Conservation (phyloP, 352 stramenopile genomes). For the Albugo laibachii region DNA sequence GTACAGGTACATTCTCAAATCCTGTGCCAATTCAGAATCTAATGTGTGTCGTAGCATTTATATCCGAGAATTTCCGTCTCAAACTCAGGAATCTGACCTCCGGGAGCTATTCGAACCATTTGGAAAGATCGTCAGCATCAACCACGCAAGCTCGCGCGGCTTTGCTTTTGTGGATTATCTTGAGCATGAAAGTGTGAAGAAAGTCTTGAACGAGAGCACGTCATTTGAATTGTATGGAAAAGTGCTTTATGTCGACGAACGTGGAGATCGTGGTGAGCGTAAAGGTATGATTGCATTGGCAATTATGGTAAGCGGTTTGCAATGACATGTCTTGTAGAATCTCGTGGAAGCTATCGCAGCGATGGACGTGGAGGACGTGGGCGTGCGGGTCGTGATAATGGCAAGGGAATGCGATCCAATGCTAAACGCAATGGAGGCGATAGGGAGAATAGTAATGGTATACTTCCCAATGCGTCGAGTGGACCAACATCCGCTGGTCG, state of each 20-base stretch:
- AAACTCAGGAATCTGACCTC: slow-evolving; percentile 55
- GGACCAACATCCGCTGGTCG: slow-evolving; percentile 12
- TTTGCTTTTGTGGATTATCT: slow-evolving; percentile 75
- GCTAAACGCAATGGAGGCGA: slow-evolving; percentile 17
- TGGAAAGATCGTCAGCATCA: slow-evolving; percentile 52
- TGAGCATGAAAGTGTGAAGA: slow-evolving; percentile 57
- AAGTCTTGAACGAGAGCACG: slow-evolving; percentile 33
- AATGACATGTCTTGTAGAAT: slow-evolving; percentile 15
- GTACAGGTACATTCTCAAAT: slow-evolving; percentile 17
- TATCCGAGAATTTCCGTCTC: slow-evolving; percentile 49
- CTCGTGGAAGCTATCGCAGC: slow-evolving; percentile 10
- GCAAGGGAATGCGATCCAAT: slow-evolving; percentile 45
- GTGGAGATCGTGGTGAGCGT: slow-evolving; percentile 20
- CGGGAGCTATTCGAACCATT: slow-evolving; percentile 64
- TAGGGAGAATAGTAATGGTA: slow-evolving; percentile 3
- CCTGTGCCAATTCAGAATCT: neutral
- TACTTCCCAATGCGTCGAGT: slow-evolving; percentile 10
- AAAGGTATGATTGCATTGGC: slow-evolving; percentile 21
- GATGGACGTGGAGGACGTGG: slow-evolving; percentile 15
- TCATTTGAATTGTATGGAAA: slow-evolving; percentile 62
- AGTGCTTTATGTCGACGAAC: slow-evolving; percentile 51
- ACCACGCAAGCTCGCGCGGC: slow-evolving; percentile 25
- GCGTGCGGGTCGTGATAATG: slow-evolving; percentile 19
- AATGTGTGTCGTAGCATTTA: slow-evolving; percentile 25
- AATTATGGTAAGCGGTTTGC: neutral